Base-by-base conservation (phyloP, 73 alveolate species). In the Durusdinium trenchii region DNA sequence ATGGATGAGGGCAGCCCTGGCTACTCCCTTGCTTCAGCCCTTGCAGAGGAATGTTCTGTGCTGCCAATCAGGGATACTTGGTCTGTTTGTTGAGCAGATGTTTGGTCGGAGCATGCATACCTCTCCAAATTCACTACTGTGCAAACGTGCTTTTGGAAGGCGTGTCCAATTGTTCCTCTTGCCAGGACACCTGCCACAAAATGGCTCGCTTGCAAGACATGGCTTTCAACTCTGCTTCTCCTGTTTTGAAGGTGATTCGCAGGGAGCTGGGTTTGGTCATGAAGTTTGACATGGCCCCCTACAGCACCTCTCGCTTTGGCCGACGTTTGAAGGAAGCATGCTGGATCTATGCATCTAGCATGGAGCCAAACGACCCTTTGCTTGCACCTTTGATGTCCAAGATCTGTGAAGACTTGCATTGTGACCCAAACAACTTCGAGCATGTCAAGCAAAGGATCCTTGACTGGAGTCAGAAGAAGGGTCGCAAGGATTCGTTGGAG, bases 211-310 rank as follows among this genome's bases (percentile, higher is more conserved):
- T 76, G 7, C 87, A 76, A 26, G 87, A 76, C 48, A 36, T 76
- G n/a, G 87, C 87, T 43, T 76, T 76, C 46, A n/a, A n/a, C n/a
- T 14, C 61, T 45, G 43, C 62, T 45, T 38, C 42, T 30, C 62
- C 42, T 0, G 61, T 40, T 23, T 60, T 76, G 62, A 45, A 10
- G 62, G 9, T 3, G 4, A 4, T 76, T 23, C 7, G 60, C 12
- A 14, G 61, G 38, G 87, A 76, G 28, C 14, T 76, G 26, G 42
- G 42, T 35, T 16, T 76, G 87, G 42, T 54, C 45, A 36, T 76
- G 42, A 76, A 76, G 60, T 40, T 76, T 40, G 87, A 76, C 26
- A 54, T 54, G 42, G 87, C 87, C 10, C 87, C 87, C 3, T 76
- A 43, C 42, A 12, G 42, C 6, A 76, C 87, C 42, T 14, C 42